Base-by-base conservation (phyloP, 768 basidiomycete species). In the Leucocoprinus sp. region DNA sequence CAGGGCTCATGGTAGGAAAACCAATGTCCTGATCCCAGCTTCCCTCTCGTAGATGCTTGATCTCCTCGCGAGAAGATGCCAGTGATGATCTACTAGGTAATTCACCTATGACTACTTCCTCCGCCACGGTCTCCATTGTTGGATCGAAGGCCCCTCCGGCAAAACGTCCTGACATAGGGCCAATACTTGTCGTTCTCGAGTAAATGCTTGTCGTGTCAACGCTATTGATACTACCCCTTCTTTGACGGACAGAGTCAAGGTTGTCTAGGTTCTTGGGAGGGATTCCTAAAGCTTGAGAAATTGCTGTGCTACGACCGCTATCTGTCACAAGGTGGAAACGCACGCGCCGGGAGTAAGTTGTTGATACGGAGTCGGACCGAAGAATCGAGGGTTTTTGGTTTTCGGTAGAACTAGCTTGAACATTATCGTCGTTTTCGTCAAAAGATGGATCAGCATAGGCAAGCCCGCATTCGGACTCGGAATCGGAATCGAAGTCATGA, bases 371-470 rank as follows among this genome's bases (percentile, higher is more conserved):
- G 21, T 21, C 46, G n/a, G 54, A 48, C 3, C 49, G 50, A 37
- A 55, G 49, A 33, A 50, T 41, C 8, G 45, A 26, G 8, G 29
- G 34, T 37, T 33, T 31, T 9, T 41, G 23, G 17, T 5, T 38
- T 45, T 28, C 12, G 36, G 40, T 22, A 12, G 14, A 11, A 31
- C 40, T 15, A 24, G 22, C 41, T 36, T 52, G 55, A 27, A 45
- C 50, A 15, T 24, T 31, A 15, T 18, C 19, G 28, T 64, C 62
- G 17, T 65, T 65, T 37, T 72, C 72, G 44, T 69, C 56, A 36
- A 72, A 72, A 5, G 69, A 68, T 14, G 70, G 69, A 43, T 72
- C 67, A 3, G 71, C 74, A 50, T 78, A 78, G 2, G 74, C 74
- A 17, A 76, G 61, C 12, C 72, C 71, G 21, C 71, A 67, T 24